Evolutionary conservation across 108 stramenopile species (phyloP).

Genomic region (Nitzschia sp.): DNA sequence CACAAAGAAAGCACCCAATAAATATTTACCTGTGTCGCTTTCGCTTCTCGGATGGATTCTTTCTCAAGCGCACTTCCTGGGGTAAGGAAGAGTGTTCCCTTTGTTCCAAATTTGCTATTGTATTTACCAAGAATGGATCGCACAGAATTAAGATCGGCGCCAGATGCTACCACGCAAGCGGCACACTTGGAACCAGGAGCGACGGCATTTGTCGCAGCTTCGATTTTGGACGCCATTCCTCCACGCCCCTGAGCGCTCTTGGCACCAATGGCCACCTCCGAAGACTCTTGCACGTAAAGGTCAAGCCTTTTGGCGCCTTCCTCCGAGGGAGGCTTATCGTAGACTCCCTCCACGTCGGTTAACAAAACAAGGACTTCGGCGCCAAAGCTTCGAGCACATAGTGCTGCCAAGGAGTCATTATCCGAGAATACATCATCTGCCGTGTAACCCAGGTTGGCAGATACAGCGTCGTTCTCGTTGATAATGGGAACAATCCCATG

Average conservation of each 20-base stretch:
- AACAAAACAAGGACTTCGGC: constrained; percentile 88
- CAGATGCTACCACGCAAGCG: constrained; percentile 87
- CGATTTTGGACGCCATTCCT: constrained; percentile 93
- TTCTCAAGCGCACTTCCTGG: constrained; percentile 70
- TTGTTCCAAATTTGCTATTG: constrained; percentile 40
- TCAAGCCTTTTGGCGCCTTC: constrained; percentile 75
- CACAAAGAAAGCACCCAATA: background rate
- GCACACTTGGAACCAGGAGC: constrained; percentile 70
- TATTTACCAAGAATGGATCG: constrained; percentile 64
- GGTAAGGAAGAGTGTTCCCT: constrained; percentile 80
- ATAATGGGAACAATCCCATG: constrained; percentile 95
- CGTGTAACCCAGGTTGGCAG: constrained; percentile 85
- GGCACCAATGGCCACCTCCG: constrained; percentile 80
- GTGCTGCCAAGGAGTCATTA: constrained; percentile 93
- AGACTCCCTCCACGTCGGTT: constrained; percentile 96
- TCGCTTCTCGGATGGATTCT: constrained; percentile 73
- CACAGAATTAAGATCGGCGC: constrained; percentile 81
- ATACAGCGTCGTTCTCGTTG: constrained; percentile 98
- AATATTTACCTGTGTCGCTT: constrained; percentile 39
- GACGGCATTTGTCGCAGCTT: constrained; percentile 83
- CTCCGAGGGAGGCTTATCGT: constrained; percentile 84
- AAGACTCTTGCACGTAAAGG: constrained; percentile 52
- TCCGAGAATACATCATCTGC: constrained; percentile 93
- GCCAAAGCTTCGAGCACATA: constrained; percentile 84
- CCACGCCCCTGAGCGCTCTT: constrained; percentile 90